phyloP scores from a whole-genome alignment of 73 alveolate species.

The Tetrahymena elliotti region DNA sequence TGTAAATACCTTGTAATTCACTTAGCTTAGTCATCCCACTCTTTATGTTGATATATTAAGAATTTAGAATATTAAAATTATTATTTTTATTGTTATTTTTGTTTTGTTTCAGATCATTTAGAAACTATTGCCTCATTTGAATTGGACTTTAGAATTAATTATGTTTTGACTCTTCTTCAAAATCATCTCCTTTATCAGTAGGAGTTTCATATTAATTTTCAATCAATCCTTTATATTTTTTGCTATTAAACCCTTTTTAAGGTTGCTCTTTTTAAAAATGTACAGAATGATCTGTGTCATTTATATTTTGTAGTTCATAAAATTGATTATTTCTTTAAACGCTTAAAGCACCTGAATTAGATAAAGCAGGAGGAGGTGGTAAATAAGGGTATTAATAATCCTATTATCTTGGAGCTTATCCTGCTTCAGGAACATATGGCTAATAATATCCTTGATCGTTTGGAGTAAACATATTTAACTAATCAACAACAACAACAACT shows the following conservation, averaged over 20 bases:
- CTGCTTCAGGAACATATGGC: neutral
- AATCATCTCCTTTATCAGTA: neutral
- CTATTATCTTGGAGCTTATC: neutral
- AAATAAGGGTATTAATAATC: neutral
- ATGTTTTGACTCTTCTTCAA: neutral
- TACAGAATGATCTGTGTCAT: neutral
- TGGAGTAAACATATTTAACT: neutral
- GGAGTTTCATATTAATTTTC: neutral
- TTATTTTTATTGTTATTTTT: neutral
- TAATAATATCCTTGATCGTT: neutral
- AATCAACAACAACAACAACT: neutral
- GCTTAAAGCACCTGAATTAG: neutral
- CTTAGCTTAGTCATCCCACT: neutral
- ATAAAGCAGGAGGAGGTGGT: neutral
- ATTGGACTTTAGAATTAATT: neutral
- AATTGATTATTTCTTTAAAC: neutral
- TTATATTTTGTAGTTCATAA: neutral
- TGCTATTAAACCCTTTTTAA: neutral
- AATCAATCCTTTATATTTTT: neutral
- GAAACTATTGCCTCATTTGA: neutral
- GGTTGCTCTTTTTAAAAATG: neutral
- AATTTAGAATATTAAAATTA: neutral
- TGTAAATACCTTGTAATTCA: neutral
- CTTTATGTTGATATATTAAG: neutral
- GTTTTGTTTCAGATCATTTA: neutral